These are phyloP conservation scores for Aurinia saxatilis DNA, from an alignment of 345 rosid species.

Conservation along the genomic window DNA sequence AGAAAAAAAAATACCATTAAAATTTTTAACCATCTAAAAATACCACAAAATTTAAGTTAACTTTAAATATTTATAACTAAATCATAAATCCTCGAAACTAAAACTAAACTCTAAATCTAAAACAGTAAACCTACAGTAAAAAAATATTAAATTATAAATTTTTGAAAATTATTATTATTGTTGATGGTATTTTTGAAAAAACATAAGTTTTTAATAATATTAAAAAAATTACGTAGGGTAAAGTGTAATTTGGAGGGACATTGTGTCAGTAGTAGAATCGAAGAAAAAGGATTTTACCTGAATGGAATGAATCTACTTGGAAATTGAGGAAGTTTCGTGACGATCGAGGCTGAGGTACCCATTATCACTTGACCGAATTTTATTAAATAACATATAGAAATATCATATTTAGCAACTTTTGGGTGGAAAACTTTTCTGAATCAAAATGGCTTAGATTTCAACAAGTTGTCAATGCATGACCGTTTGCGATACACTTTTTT, in stretches of 20 bases:
- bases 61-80: no score
- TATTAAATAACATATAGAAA: neutral
- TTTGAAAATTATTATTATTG: no score
- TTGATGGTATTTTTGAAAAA: no score
- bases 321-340: slow-evolving; percentile 23
- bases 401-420: no score
- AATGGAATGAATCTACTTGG: slow-evolving; percentile 29
- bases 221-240: neutral
- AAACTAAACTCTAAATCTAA: no score
- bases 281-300: slow-evolving; percentile 17
- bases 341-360: slow-evolving; percentile 5
- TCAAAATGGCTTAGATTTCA: neutral
- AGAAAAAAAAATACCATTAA: no score
- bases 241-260: slow-evolving; percentile 16
- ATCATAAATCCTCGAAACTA: no score
- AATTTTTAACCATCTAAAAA: no score
- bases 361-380: slow-evolving; percentile 12
- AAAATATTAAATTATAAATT: no score
- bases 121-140: no score
- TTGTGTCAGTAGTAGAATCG: slow-evolving; percentile 13
- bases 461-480: slow-evolving; percentile 5
- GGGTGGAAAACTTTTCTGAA: neutral
- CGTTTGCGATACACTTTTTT: neutral
- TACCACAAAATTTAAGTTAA: no score
- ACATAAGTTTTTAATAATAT: no score